Evolutionary conservation across 2,329 filamentous ascomycete genomes (phyloP), one percentile per base, ranked within the genome.

Genomic region (Alternaria ventricosa): DNA sequence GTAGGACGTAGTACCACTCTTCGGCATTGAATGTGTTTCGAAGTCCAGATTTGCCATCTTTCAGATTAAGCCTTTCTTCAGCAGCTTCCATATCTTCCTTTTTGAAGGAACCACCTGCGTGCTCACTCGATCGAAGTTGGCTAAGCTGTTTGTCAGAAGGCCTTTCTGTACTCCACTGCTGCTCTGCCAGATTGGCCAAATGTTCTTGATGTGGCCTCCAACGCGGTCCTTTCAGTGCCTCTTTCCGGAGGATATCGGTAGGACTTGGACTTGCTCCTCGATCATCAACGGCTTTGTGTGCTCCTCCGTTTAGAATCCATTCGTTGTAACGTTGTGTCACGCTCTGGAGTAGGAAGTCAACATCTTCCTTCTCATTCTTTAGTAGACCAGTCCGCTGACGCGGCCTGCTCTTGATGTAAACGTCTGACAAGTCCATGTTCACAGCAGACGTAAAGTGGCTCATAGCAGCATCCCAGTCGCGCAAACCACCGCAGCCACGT

Each of bases 401-500:
- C 4, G 13, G n/a, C 0, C 27, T 28, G n/a, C 58, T 30, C 1
- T 46, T 23, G n/a, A 15, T 1, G 5, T 25, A 12, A 18, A 41
- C 36, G 28, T 63, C 51, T 3, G 60, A 36, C 13, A 63, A 23
- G 22, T 67, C 63, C 13, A 64, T 54, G 8, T 57, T 60, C 7
- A 65, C 46, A 6, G 68, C 68, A 36, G 54, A 46, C 6, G 27
- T 28, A 11, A 71, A 69, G 27, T 69, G 63, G 3, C 55, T 25
- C 4, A n/a, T 28, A 12, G 68, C 68, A 12, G 57, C 51, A 7
- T 43, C 15, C 54, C 59, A 67, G 11, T 69, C 61, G 18, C 55
- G 18, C 3, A 53, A 56, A 9, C 65, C 67, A 7, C 54, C 68
- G 20, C 60, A 65, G 2, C 60, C 71, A 18, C 63, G 25, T 22